Conservation (phyloP, 2,329 filamentous ascomycete species). For the Fonsecaea erecta region DNA sequence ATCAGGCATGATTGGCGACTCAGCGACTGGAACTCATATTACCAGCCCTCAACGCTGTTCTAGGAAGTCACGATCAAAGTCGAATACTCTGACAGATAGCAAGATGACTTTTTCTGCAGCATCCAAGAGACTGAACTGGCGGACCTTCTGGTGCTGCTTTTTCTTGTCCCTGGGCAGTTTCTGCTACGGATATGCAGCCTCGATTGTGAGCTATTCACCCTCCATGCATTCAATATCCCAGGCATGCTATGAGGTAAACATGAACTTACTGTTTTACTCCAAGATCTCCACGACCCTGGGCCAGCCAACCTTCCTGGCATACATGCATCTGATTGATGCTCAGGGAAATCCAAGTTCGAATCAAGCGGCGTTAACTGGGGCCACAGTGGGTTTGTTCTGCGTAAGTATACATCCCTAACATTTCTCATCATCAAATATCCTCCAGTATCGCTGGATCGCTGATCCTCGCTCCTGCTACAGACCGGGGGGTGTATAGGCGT, state of each 20-base stretch:
- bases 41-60: not conserved
- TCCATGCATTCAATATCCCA: not conserved
- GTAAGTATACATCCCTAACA: not conserved
- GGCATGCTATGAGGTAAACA: not conserved
- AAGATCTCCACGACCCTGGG: constrained; percentile 12
- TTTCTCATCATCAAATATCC: not conserved
- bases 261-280: not conserved
- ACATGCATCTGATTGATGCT: constrained; percentile 16
- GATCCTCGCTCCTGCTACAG: not conserved
- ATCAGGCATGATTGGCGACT: not conserved
- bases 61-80: not conserved
- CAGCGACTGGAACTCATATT: not conserved
- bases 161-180: constrained; percentile 14
- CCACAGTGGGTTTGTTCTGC: constrained; percentile 10
- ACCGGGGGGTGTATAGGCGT: constrained; percentile 10
- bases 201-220: not conserved
- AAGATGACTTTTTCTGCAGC: constrained; percentile 1
- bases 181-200: constrained; percentile 10
- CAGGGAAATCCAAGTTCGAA: constrained; percentile 1
- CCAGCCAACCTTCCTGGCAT: constrained; percentile 10
- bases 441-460: not conserved
- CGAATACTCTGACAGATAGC: not conserved
- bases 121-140: constrained; percentile 2
- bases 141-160: constrained; percentile 12
- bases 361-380: not conserved